Base-by-base conservation (phyloP, 306 rosid species). In the Fragaria vesca region DNA sequence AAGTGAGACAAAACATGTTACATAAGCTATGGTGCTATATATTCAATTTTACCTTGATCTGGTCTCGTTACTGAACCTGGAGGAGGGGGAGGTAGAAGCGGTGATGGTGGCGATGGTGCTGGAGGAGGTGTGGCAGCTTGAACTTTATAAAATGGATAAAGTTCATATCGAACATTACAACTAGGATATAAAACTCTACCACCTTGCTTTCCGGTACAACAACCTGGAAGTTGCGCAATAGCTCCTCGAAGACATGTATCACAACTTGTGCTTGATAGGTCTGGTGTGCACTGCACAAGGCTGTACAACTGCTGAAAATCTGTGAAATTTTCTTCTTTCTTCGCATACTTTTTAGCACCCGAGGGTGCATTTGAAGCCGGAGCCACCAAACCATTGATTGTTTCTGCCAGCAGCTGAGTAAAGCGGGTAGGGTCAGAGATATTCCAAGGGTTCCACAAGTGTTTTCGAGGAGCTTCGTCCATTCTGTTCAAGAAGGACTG, bases 211-310 rank as follows among this genome's bases (percentile, higher is more conserved):
- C 81, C 78, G 11, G 8, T 2, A 16, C 86, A 84, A n/a, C 81
- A 80, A 4, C 0, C 0, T 3, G 76, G 71, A 46, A 83, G 18
- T 2, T 0, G 10, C 0, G 1, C 4, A 2, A 72, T 66, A 2
- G 76, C 63, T 2, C 13, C 46, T 4, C 17, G 12, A 0, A 84
- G 73, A 45, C 90, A 88, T 2, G 0, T 24, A 1, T 2, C 8
- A 21, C 92, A 88, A 12, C 34, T 66, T 4, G 30, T 0, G n/a
- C 42, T 62, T 0, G 84, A 40, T 13, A 88, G 10, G 60, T 80
- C 83, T 17, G 74, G 73, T 6, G 87, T 80, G 69, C 88, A 88
- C 69, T 86, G 89, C 5, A n/a, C 87, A 12, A 83, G 69, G 34
- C 20, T 76, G 16, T 85, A 80, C 57, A 81, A 7, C 9, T 21